Evolutionary conservation across 495 filamentous ascomycete genomes (phyloP).

Genomic region (Parathielavia appendiculata): DNA sequence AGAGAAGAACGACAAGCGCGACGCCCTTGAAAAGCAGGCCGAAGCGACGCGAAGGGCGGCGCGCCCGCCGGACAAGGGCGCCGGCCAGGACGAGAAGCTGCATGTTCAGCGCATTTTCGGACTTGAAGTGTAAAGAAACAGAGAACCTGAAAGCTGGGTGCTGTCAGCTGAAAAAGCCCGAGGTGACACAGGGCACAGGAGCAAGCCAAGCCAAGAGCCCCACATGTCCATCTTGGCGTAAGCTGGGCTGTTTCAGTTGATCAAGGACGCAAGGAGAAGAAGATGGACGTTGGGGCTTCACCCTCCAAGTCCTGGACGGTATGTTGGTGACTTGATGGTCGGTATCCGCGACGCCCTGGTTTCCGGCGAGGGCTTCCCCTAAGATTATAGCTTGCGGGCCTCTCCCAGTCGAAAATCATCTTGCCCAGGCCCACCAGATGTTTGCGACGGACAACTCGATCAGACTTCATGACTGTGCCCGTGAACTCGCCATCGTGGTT

Average conservation of each 20-base stretch:
- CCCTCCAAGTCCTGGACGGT: too few relatives aligned
- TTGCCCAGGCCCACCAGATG: neutral
- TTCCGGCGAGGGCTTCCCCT: neutral
- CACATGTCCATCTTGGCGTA: too few relatives aligned
- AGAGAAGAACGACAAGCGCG: conserved; percentile 14
- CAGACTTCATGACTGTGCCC: neutral
- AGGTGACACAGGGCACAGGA: too few relatives aligned
- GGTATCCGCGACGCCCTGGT: too few relatives aligned
- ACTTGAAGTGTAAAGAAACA: neutral
- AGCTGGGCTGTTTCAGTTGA: too few relatives aligned
- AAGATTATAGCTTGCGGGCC: conserved; percentile 1
- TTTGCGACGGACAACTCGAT: neutral
- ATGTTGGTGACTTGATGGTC: too few relatives aligned
- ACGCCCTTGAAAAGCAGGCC: neutral
- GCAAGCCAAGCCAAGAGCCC: too few relatives aligned
- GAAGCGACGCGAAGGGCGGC: conserved; percentile 8
- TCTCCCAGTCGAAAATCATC: neutral
- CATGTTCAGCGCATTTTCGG: conserved; percentile 8
- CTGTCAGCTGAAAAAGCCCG: too few relatives aligned
- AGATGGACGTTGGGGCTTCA: too few relatives aligned
- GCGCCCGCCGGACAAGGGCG: neutral
- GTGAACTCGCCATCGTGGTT: neutral
- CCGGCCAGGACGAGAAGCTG: conserved; percentile 1
- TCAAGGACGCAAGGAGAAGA: too few relatives aligned
- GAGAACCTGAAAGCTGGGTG: too few relatives aligned